Conservation (phyloP, 345 rosid species). For the Aethionema arabicum region DNA sequence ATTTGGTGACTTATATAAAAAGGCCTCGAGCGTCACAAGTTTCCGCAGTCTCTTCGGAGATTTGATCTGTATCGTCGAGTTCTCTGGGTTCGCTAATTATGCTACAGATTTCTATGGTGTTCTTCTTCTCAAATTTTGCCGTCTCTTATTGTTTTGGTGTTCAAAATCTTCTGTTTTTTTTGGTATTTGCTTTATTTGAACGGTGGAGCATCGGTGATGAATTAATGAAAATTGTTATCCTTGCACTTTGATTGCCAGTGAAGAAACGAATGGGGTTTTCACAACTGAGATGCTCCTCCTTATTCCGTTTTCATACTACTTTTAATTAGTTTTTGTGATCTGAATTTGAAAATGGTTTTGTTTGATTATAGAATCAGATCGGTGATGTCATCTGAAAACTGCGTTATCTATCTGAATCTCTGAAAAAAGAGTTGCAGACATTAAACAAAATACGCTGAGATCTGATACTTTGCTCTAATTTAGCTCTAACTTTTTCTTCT, state of each 20-base stretch:
- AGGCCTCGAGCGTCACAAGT: not conserved
- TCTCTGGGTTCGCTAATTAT: no score
- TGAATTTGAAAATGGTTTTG: not conserved
- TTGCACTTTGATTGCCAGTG: slow-evolving; percentile 70
- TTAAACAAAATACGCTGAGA: slow-evolving; percentile 36
- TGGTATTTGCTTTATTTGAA: not conserved
- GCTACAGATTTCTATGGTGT: no score
- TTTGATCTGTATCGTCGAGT: not conserved
- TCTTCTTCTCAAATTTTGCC: not conserved
- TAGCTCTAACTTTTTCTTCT: no score
- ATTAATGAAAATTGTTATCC: slow-evolving; percentile 51
- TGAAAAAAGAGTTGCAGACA: slow-evolving; percentile 31
- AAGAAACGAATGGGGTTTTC: slow-evolving; percentile 52
- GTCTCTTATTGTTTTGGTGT: slow-evolving; percentile 29
- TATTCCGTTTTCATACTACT: not conserved
- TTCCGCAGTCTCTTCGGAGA: not conserved
- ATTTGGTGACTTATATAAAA: slow-evolving; percentile 17
- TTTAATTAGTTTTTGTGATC: not conserved
- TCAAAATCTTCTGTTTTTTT: slow-evolving; percentile 12
- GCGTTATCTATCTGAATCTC: slow-evolving; percentile 41
- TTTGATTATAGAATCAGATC: slow-evolving; percentile 27
- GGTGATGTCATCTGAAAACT: slow-evolving; percentile 21
- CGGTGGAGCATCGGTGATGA: slow-evolving; percentile 47
- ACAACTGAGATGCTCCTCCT: slow-evolving; percentile 33
- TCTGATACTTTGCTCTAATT: slow-evolving; percentile 12